These are phyloP conservation scores for Chiua virens DNA, from an alignment of 768 basidiomycete genomes.

Conservation along the genomic window DNA sequence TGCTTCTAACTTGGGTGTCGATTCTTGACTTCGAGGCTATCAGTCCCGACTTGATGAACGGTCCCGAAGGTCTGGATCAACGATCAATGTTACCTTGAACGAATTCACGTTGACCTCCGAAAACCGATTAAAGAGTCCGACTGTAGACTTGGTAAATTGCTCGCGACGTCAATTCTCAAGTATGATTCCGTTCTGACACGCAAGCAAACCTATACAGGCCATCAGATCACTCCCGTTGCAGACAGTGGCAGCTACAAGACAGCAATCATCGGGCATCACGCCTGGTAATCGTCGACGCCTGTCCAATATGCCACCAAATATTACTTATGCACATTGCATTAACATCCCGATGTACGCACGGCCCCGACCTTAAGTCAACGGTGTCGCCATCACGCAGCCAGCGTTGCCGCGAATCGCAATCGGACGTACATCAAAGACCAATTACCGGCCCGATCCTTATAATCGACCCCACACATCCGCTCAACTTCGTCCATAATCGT, in stretches of 20 bases:
- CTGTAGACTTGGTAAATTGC: neutral
- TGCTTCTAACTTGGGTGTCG: constrained; percentile 17
- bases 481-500: constrained; percentile 64
- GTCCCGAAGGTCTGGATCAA: neutral
- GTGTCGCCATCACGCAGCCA: constrained; percentile 28
- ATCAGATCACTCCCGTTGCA: neutral
- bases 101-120: neutral
- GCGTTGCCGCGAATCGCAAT: constrained; percentile 59
- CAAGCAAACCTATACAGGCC: neutral
- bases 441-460: constrained; percentile 53
- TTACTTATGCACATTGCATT: neutral
- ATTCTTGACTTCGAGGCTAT: constrained; percentile 7
- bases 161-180: constrained; percentile 1
- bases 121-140: neutral
- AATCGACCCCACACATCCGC: constrained; percentile 54
- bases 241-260: constrained; percentile 3
- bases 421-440: constrained; percentile 78
- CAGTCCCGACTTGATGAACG: neutral
- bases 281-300: constrained; percentile 5
- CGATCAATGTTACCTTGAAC: constrained; percentile 6
- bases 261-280: constrained; percentile 1
- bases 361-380: constrained; percentile 3
- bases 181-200: constrained; percentile 4
- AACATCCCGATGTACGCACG: neutral
- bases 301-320: neutral